A percentile compares a stretch with the other conserved stretches of the same genome.
These are phyloP conservation scores for Pseudofabraea citricarpa DNA, from an alignment of 2,329 filamentous ascomycete genomes.

Conservation along the genomic window DNA sequence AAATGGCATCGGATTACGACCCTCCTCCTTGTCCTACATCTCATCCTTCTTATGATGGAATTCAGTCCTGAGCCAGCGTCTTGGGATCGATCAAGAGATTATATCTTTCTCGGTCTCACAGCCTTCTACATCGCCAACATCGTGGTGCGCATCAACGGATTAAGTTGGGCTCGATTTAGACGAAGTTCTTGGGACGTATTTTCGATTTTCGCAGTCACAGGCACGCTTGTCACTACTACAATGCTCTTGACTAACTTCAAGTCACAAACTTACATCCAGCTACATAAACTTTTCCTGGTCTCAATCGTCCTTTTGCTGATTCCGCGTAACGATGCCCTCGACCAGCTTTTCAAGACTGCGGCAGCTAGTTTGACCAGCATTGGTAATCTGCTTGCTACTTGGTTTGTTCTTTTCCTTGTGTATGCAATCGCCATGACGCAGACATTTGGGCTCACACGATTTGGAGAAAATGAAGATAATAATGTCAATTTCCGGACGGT, in stretches of 20 bases:
- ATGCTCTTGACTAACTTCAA: constrained; percentile 61
- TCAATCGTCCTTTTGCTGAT: constrained; percentile 86
- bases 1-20: constrained; percentile 87
- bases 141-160: constrained; percentile 74
- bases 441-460: constrained; percentile 89
- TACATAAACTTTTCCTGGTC: constrained; percentile 93
- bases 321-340: constrained; percentile 91
- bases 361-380: constrained; percentile 90
- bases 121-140: constrained; percentile 81
- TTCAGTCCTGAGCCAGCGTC: constrained; percentile 68
- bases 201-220: constrained; percentile 72
- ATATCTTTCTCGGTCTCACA: constrained; percentile 76
- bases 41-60: constrained; percentile 78
- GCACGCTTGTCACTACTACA: constrained; percentile 77
- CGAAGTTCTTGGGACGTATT: constrained; percentile 95
- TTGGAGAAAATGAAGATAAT: constrained; percentile 64
- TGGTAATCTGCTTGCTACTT: constrained; percentile 87
- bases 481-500: constrained; percentile 93
- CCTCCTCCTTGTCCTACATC: constrained; percentile 71
- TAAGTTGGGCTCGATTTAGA: constrained; percentile 88
- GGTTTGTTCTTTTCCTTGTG: constrained; percentile 94
- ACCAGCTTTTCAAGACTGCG: constrained; percentile 98
- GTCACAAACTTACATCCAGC: constrained; percentile 61
- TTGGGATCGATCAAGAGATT: constrained; percentile 70
- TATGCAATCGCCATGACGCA: constrained; percentile 96